These are phyloP conservation scores for Sporisorium graminicola DNA, from an alignment of 1,284 basidiomycete genomes.

Conservation along the genomic window DNA sequence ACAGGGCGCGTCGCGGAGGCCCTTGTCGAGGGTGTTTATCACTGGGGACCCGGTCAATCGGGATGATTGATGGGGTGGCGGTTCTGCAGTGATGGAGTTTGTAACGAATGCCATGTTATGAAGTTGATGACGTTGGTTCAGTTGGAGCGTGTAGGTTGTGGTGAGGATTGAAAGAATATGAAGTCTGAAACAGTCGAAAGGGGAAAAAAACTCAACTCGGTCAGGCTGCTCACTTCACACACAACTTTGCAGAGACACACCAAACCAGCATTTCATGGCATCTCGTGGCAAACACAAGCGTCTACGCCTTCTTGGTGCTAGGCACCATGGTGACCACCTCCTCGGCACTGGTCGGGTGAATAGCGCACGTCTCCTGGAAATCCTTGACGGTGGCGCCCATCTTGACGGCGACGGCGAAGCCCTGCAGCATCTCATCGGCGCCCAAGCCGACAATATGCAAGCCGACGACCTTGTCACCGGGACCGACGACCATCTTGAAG, in stretches of 20 bases:
- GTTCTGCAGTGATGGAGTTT: no score
- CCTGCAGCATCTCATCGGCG: conserved; percentile 92
- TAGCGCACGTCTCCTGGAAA: conserved; percentile 68
- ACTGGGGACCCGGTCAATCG: conserved; percentile 46
- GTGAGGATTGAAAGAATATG: no score
- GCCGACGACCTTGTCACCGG: conserved; percentile 93
- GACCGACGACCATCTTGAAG: conserved; percentile 90
- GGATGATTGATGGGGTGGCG: conserved; percentile 19
- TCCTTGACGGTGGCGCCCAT: conserved; percentile 78
- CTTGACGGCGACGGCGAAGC: conserved; percentile 93
- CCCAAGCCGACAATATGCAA: conserved; percentile 87
- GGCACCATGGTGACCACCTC: conserved; percentile 61
- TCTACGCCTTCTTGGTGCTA: conserved; percentile 37
- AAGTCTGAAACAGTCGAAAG: no score
- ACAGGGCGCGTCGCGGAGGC: conserved; percentile 20
- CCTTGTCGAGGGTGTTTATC: conserved; percentile 46
- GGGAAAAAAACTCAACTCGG: no score
- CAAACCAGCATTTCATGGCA: neutral
- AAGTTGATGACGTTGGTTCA: no score
- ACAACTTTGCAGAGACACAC: no score
- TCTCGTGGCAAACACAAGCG: neutral
- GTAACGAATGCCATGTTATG: no score
- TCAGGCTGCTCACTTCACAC: no score
- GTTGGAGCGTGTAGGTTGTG: no score
- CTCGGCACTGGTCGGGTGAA: conserved; percentile 67